Evolutionary conservation across 345 rosid species (phyloP), one percentile per base, ranked within the genome.

Genomic region (Sonneratia alba): DNA sequence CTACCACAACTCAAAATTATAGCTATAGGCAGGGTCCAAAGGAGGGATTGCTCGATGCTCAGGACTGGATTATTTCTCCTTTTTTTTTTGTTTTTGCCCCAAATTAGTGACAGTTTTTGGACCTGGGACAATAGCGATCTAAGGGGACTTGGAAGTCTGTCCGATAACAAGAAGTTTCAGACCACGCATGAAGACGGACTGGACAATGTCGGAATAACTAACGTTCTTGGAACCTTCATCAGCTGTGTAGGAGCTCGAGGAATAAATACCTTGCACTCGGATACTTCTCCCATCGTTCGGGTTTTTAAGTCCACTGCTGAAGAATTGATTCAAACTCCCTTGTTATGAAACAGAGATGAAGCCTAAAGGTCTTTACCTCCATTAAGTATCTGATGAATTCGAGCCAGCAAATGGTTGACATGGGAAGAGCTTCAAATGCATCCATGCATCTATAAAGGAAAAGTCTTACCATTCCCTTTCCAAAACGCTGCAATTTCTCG

Each of bases 401-500:
- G 32, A 27, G 32, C 32, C 32, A 27, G 32, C 32, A 27, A 27
- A 27, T 27, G 32, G 32, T 27, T 27, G 32, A 27, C 32, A 27
- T 27, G 32, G 32, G 32, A 27, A 27, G 32, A 27, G 32, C 32
- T 27, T 27, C 32, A 27, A 27, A 27, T 27, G 32, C 32, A 27
- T 27, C 1, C 32, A 27, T 27, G 1, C 32, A 27, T 27, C 32
- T 27, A 27, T 27, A 27, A 27, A 27, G 32, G 32, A 27, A 27
- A 27, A 27, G 32, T 27, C 32, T 27, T 1, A 27, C 32, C 32
- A 27, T 27, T 27, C 32, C 32, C 32, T 27, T 27, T 27, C 32
- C 32, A 27, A 27, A 83, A 49, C 67, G 79, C 70, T 0, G 93
- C 88, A 91, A 34, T 42, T 55, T n/a, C 61, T 21, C 22, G 19